Evolutionary conservation across 129 eudicot species (phyloP), one percentile per base, ranked within the genome.

Genomic region (Saposhnikovia divaricata): DNA sequence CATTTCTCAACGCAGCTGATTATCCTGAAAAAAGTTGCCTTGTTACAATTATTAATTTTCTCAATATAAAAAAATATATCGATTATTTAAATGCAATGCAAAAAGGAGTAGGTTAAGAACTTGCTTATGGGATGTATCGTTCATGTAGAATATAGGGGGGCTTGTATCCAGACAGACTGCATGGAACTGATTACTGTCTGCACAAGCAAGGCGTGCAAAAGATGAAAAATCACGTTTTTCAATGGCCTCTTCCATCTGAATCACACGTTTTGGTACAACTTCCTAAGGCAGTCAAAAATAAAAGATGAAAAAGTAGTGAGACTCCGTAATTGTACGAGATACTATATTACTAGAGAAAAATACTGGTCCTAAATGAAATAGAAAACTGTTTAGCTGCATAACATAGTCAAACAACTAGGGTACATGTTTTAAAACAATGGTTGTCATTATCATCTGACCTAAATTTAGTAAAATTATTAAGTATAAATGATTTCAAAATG

Each of bases 141-240:
- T 92, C 97, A 96, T 92, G 88, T 96, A 96, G 83, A 89, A 92
- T 79, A 96, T 90, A 39, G 97, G 99, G 42, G 99, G 99, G 50
- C 81, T 81, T 0, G 99, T 96, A 84, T 96, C 99, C 27, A 96
- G 90, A 87, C 99, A 96, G 77, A 92, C 93, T 28, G 99, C 99
- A 85, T 96, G 99, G 82, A 96, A 96, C 84, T 96, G 99, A 81
- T 96, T 92, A 84, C 99, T 96, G 81, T 96, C 99, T 3, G 89
- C 88, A 87, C 99, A 96, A 50, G 97, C 72, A 76, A 96, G 84
- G 78, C 82, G 85, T 74, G 99, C 89, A 84, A 96, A 96, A 78
- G 98, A 76, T 34, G 97, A 83, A 83, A 96, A 96, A 82, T 96
- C 97, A 77, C 89, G 90, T 38, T 84, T 89, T 84, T 83, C 84